Evolutionary conservation across 805 yeast genomes (phyloP).

Genomic region (Hagleromyces aurorensis): DNA sequence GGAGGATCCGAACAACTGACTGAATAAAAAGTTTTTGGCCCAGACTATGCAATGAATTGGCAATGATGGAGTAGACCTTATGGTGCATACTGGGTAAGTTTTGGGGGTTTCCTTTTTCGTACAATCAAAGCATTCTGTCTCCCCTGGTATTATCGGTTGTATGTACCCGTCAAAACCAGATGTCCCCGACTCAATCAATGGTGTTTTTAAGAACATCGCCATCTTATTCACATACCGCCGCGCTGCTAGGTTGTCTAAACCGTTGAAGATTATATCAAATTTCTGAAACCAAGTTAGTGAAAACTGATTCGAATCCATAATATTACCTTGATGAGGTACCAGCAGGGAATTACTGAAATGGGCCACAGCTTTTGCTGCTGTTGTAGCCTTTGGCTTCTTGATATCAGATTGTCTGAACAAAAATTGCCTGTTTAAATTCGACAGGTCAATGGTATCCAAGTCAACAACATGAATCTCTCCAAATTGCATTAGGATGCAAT

Average conservation of each 20-base stretch:
- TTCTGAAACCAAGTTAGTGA: conserved; percentile 70
- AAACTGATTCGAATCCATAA: conserved; percentile 67
- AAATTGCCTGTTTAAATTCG: conserved; percentile 90
- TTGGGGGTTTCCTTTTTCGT: conserved; percentile 80
- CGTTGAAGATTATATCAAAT: conserved; percentile 79
- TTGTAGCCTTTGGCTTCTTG: conserved; percentile 76
- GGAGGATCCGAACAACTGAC: conserved; percentile 51
- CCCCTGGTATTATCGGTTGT: conserved; percentile 78
- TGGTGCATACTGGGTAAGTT: conserved; percentile 92
- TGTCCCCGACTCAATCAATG: conserved; percentile 89
- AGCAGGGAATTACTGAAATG: conserved; percentile 60
- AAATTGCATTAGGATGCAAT: conserved; percentile 67
- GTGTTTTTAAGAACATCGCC: conserved; percentile 63
- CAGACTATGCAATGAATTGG: conserved; percentile 96
- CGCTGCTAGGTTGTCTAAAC: conserved; percentile 89
- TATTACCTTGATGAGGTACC: conserved; percentile 77
- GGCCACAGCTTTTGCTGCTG: conserved; percentile 77
- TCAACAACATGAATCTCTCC: conserved; percentile 91
- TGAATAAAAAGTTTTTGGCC: conserved; percentile 88
- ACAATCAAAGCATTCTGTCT: conserved; percentile 92
- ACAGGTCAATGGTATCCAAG: conserved; percentile 87
- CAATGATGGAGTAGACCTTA: conserved; percentile 91
- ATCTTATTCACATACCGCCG: conserved; percentile 81
- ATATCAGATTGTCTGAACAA: conserved; percentile 84
- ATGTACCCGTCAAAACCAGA: conserved; percentile 93